Percentiles rank a stretch among this genome's conserved stretches.
phyloP scores from a whole-genome alignment of 805 yeast species.

The Lipomyces mesembrius region DNA sequence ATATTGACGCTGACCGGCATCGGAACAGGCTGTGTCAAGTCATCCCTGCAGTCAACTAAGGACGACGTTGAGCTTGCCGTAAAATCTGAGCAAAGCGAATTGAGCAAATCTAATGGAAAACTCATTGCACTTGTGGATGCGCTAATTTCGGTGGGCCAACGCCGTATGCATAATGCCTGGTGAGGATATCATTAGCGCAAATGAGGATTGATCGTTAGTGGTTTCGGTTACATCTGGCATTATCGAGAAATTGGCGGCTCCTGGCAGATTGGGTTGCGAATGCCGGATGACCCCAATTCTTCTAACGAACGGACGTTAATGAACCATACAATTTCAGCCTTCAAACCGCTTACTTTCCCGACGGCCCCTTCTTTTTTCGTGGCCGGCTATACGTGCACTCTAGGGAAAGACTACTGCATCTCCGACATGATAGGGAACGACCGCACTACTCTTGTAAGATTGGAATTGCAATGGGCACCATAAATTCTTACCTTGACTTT shows the following conservation, averaged over 20 bases:
- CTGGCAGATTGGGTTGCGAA: no score
- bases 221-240: no score
- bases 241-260: no score
- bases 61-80: background rate
- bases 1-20: background rate
- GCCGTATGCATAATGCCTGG: no score
- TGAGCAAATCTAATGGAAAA: constrained; percentile 1
- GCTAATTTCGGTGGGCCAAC: no score
- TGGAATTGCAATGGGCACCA: background rate
- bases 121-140: no score
- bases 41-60: background rate
- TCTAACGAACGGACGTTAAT: background rate
- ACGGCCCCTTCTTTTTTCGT: constrained; percentile 1
- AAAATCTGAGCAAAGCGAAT: background rate
- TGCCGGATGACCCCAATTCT: background rate
- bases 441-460: constrained; percentile 3
- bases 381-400: constrained; percentile 7
- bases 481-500: constrained; percentile 5
- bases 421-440: constrained; percentile 4
- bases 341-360: background rate
- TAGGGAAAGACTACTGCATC: background rate
- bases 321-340: background rate
- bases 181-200: no score
- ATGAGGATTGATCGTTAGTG: no score
- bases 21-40: background rate